These are phyloP conservation scores for Trichoderma simmonsii DNA, from an alignment of 2,329 filamentous ascomycete genomes.

Conservation along the genomic window DNA sequence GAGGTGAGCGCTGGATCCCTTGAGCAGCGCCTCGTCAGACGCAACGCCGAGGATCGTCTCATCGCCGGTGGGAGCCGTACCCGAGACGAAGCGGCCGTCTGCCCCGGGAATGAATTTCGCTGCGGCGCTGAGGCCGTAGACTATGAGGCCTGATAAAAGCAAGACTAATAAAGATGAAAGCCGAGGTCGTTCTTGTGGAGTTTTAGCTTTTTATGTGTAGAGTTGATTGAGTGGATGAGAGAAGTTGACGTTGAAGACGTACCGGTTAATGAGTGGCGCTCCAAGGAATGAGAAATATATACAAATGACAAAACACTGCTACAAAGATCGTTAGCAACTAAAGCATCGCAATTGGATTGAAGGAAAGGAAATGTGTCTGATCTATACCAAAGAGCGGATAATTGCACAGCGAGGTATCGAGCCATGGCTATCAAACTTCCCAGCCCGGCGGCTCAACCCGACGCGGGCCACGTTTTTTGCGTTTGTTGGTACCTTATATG, in stretches of 20 bases:
- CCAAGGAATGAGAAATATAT: slow-evolving; percentile 45
- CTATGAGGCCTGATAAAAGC: slow-evolving; percentile 42
- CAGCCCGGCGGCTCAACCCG: not conserved
- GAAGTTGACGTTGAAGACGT: slow-evolving; percentile 17
- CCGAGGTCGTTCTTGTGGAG: slow-evolving; percentile 44
- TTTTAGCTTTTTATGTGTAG: not conserved
- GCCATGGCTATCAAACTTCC: slow-evolving; percentile 10
- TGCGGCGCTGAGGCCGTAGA: slow-evolving; percentile 41
- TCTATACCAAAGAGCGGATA: slow-evolving; percentile 18
- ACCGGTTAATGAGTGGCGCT: slow-evolving; percentile 50
- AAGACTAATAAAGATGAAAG: slow-evolving; percentile 48
- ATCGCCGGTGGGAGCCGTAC: slow-evolving; percentile 19
- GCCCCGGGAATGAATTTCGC: slow-evolving; percentile 46
- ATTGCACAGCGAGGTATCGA: slow-evolving; percentile 5
- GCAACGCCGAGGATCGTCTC: slow-evolving; percentile 19
- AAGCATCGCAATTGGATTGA: not conserved
- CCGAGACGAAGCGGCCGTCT: slow-evolving; percentile 44
- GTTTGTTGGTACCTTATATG: not conserved
- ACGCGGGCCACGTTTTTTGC: not conserved
- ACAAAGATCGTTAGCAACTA: not conserved
- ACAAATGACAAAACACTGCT: slow-evolving; percentile 48
- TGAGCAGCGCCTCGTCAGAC: slow-evolving; percentile 30
- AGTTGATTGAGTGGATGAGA: not conserved
- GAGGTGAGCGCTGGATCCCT: slow-evolving; percentile 34
- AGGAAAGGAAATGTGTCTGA: not conserved